These are phyloP conservation scores for Myriosclerotinia scirpicola DNA, from an alignment of 2,329 filamentous ascomycete species.

Conservation along the genomic window DNA sequence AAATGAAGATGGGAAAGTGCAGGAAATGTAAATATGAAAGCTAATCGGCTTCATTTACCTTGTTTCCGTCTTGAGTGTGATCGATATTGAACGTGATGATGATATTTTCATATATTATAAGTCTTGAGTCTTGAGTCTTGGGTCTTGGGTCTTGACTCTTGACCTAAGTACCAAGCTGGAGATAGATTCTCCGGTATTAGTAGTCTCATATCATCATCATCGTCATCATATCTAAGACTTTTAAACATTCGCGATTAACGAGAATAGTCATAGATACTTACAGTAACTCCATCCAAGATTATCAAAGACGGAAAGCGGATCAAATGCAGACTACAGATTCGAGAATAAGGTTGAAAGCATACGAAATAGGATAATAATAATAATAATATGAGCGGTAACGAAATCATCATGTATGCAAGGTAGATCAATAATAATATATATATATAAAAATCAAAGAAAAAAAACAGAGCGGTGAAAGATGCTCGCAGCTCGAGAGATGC, in stretches of 20 bases:
- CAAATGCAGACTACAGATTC: not conserved
- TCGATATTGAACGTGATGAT: not conserved
- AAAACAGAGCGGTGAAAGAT: constrained; percentile 14
- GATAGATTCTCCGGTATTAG: not conserved
- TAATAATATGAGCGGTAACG: too few species aligned
- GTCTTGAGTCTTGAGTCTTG: not conserved
- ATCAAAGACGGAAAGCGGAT: not conserved
- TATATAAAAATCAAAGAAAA: not conserved
- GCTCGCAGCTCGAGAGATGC: not conserved
- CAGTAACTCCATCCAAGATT: too few species aligned
- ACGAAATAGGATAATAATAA: not conserved
- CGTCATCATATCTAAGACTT: not conserved
- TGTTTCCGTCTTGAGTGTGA: not conserved
- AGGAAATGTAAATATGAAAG: not conserved
- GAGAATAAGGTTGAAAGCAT: not conserved
- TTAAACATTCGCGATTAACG: constrained; percentile 1
- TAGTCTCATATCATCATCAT: not conserved
- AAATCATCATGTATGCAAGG: constrained; percentile 16
- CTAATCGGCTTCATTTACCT: constrained; percentile 7
- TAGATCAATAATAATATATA: constrained; percentile 7
- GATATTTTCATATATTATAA: not conserved
- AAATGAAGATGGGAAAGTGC: not conserved
- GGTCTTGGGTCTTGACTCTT: too few species aligned
- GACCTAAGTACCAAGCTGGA: not conserved
- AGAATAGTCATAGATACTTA: not conserved